A percentile compares a stretch with the other conserved stretches of the same genome.
Evolutionary conservation across 352 stramenopile genomes (phyloP).

Genomic region (Pythium oligandrum): DNA sequence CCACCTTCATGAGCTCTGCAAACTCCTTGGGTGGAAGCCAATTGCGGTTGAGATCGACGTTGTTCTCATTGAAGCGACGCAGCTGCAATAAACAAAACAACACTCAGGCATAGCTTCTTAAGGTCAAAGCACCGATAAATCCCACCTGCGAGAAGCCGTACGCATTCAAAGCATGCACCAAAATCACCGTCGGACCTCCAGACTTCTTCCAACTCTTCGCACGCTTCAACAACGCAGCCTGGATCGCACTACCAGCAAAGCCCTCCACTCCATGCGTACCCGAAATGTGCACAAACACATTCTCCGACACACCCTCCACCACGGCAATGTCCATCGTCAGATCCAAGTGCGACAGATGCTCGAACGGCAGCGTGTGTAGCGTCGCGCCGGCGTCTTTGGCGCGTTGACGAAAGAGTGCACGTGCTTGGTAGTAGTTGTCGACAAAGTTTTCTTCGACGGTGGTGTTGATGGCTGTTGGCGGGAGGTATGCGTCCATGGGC

Average conservation of each 20-base stretch:
- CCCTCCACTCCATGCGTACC: conserved; percentile 81
- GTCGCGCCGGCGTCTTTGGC: conserved; percentile 26
- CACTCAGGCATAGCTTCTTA: neutral
- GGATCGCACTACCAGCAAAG: conserved; percentile 79
- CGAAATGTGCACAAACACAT: conserved; percentile 73
- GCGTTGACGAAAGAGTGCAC: conserved; percentile 47
- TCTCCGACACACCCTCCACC: conserved; percentile 31
- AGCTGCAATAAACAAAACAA: conserved; percentile 84
- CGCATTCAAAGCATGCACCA: conserved; percentile 92
- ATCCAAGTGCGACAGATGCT: conserved; percentile 33
- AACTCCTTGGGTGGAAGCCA: conserved; percentile 63
- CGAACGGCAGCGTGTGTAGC: conserved; percentile 44
- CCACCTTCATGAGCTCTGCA: conserved; percentile 27
- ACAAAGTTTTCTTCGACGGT: conserved; percentile 44
- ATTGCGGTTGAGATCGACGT: conserved; percentile 93
- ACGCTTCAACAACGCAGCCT: conserved; percentile 40
- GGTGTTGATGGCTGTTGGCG: conserved; percentile 9
- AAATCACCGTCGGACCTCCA: conserved; percentile 68
- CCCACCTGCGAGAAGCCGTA: conserved; percentile 81
- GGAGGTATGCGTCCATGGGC: conserved; percentile 39
- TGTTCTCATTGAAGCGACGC: conserved; percentile 89
- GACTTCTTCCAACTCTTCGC: conserved; percentile 1
- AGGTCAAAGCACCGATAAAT: neutral
- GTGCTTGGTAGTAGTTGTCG: conserved; percentile 60
- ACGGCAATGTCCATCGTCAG: conserved; percentile 69